Evolutionary conservation across 2,329 filamentous ascomycete species (phyloP).

Genomic region (Dryadomyces quercivorus): DNA sequence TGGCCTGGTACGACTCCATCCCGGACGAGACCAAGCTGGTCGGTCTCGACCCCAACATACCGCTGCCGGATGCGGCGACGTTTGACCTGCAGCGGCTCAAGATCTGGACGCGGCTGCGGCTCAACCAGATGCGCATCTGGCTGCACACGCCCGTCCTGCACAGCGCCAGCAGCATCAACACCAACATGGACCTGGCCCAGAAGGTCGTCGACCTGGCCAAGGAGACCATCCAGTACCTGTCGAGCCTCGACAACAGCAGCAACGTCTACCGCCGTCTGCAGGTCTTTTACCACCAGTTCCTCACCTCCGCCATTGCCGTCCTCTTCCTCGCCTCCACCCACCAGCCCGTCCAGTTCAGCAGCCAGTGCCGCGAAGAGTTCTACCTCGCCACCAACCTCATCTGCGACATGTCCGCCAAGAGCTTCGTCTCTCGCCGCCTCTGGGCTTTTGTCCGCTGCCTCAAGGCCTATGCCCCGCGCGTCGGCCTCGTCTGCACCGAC

Average conservation of each 20-base stretch:
- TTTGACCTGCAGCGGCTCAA: constrained; percentile 63
- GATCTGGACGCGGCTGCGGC: constrained; percentile 72
- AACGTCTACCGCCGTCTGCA: constrained; percentile 61
- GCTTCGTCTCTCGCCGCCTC: constrained; percentile 58
- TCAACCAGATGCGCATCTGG: constrained; percentile 44
- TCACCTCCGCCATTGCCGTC: constrained; percentile 62
- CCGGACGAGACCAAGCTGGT: constrained; percentile 46
- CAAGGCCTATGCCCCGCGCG: constrained; percentile 57
- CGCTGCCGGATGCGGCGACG: constrained; percentile 39
- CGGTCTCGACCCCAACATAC: constrained; percentile 43
- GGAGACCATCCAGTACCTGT: constrained; percentile 62
- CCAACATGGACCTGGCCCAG: constrained; percentile 61
- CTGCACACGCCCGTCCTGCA: constrained; percentile 83
- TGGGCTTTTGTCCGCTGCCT: constrained; percentile 62
- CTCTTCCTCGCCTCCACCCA: constrained; percentile 68
- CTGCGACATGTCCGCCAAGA: constrained; percentile 58
- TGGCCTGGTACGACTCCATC: constrained; percentile 76
- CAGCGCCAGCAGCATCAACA: constrained; percentile 69
- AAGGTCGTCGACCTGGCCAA: constrained; percentile 64
- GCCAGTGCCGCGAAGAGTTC: constrained; percentile 60
- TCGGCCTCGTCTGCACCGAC: constrained; percentile 45
- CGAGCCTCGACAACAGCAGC: constrained; percentile 57
- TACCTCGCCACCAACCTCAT: constrained; percentile 67
- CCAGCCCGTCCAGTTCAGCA: constrained; percentile 58
- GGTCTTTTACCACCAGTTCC: constrained; percentile 70